Evolutionary conservation across 2,329 filamentous ascomycete species (phyloP).

Genomic region (Nemania sp.): DNA sequence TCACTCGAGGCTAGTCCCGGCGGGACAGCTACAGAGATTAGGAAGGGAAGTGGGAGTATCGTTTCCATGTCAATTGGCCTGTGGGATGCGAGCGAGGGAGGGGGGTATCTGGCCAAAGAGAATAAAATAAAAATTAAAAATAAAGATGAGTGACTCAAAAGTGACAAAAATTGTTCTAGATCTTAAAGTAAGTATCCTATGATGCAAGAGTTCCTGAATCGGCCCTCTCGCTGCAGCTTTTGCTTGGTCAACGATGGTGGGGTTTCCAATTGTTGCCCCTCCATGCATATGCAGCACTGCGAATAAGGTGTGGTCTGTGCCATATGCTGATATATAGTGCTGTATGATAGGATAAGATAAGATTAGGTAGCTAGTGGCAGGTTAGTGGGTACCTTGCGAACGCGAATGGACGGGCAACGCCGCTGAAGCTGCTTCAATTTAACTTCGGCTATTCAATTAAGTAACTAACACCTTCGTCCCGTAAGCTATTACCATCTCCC

Average conservation of each 20-base stretch:
- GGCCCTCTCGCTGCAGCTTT: conserved; percentile 35
- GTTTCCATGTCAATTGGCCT: conserved; percentile 66
- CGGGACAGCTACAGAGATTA: conserved; percentile 67
- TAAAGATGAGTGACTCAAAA: conserved; percentile 23
- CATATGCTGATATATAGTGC: conserved; percentile 11
- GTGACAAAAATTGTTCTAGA: conserved; percentile 6
- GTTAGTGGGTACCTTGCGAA: conserved; percentile 7
- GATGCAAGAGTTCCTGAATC: conserved; percentile 42
- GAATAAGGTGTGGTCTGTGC: conserved; percentile 12
- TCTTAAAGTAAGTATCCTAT: conserved; percentile 21
- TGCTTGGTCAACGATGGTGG: conserved; percentile 43
- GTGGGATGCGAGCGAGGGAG: not conserved
- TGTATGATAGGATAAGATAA: not conserved
- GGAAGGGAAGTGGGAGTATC: conserved; percentile 72
- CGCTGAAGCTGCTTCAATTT: conserved; percentile 1
- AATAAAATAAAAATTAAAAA: not conserved
- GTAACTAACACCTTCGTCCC: not conserved
- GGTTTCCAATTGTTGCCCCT: conserved; percentile 42
- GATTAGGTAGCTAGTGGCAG: not conserved
- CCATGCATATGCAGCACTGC: conserved; percentile 24
- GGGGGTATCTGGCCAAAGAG: not conserved
- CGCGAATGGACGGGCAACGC: not conserved
- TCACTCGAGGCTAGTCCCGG: conserved; percentile 61
- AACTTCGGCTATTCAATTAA: not conserved
- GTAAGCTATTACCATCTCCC: not conserved